Base-by-base conservation (phyloP, 306 rosid genomes). In the Vigna unguiculata region DNA sequence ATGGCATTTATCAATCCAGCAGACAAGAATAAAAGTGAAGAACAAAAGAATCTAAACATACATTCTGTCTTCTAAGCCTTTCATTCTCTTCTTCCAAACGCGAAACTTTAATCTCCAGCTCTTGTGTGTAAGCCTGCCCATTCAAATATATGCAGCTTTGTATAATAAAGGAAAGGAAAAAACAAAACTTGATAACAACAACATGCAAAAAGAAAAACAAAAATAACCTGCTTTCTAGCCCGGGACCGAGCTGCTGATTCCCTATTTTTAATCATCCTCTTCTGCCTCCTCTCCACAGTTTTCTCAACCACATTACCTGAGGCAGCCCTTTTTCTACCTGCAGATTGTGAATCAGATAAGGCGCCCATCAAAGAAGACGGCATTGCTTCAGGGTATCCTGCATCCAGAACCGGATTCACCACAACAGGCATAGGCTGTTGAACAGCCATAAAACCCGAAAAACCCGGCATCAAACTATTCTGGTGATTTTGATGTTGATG, bases 191-290 rank as follows among this genome's bases (percentile, higher is more conserved):
- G 70, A 58, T 49, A 78, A 24, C 67, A 69, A 69, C 55, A 40
- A 47, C 48, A 80, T 20, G 9, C 46, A 21, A 64, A 21, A 9
- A 34, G 20, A 60, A 1, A 36, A 40, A 60, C 1, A 71, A 41
- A n/a, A 21, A 30, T 69, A 60, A 96, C 99, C 97, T 96, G 99
- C 85, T 91, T 92, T 87, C 99, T 87, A 46, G 97, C 98, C 41
- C 99, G 85, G 59, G 99, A 96, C 71, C 99, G 89, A 6, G 99
- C 99, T 22, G 99, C 99, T 24, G 99, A 96, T 87, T 92, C 99
- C 72, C 99, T 84, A 68, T 96, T 96, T 81, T 96, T 96, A 17
- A 96, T 96, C 99, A 96, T 95, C 81, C 99, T 87, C 83, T 95
- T 95, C 74, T 95, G 97, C 81, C 96, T 87, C 74, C 99, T 83